Conservation (phyloP, 768 basidiomycete species). For the Kwoniella bestiolae region DNA sequence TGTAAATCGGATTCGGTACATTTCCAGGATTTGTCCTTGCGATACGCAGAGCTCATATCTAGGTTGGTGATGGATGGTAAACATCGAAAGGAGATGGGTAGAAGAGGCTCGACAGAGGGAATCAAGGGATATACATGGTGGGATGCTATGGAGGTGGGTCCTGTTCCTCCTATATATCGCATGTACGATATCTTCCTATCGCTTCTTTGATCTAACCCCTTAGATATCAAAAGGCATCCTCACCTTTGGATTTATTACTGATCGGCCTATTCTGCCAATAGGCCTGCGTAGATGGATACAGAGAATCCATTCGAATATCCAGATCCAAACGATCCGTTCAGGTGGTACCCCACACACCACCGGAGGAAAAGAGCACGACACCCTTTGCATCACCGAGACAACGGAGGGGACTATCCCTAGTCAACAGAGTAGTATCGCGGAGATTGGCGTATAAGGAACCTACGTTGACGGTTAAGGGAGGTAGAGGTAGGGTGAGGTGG, state of each 20-base stretch:
- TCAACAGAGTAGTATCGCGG: conserved; percentile 25
- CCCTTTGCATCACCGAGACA: background rate
- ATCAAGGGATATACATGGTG: conserved; percentile 57
- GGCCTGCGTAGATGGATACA: conserved; percentile 57
- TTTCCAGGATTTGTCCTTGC: conserved; percentile 31
- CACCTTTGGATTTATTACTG: too few species aligned
- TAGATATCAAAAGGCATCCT: too few species aligned
- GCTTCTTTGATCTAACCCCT: too few species aligned
- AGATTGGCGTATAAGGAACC: conserved; percentile 18
- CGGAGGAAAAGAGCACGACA: background rate
- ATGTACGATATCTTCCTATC: background rate
- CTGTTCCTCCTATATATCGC: too few species aligned
- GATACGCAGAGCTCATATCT: conserved; percentile 48
- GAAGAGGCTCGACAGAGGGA: conserved; percentile 44
- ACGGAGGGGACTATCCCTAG: conserved; percentile 15
- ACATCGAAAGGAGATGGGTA: conserved; percentile 41
- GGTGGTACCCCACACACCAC: conserved; percentile 17
- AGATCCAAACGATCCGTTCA: conserved; percentile 21
- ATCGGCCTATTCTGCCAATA: conserved; percentile 16
- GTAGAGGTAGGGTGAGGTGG: conserved; percentile 25
- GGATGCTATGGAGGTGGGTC: conserved; percentile 57
- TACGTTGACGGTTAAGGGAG: background rate
- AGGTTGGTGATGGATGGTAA: conserved; percentile 29
- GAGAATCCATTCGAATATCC: conserved; percentile 49
- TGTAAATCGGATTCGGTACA: conserved; percentile 32